Conservation (phyloP, 2,329 filamentous ascomycete species). For the Pseudofabraea citricarpa region DNA sequence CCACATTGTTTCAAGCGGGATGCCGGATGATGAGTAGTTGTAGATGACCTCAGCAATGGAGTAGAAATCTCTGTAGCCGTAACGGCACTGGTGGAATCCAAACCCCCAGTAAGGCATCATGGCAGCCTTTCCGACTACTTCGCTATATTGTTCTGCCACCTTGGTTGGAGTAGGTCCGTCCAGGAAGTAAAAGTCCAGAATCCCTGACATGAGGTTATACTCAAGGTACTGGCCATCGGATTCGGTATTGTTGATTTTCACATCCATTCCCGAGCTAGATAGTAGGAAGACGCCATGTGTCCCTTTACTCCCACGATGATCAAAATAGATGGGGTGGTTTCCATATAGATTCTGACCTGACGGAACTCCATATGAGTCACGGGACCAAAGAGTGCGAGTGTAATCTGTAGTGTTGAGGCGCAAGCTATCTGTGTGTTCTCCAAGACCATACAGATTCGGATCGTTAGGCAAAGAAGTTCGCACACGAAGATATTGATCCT, state of each 20-base stretch:
- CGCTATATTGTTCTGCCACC: constrained; percentile 54
- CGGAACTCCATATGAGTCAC: constrained; percentile 53
- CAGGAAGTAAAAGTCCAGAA: constrained; percentile 68
- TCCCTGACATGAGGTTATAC: constrained; percentile 74
- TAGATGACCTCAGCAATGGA: constrained; percentile 62
- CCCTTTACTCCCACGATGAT: constrained; percentile 51
- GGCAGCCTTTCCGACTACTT: constrained; percentile 49
- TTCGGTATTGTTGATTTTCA: constrained; percentile 63
- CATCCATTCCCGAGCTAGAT: constrained; percentile 73
- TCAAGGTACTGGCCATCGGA: constrained; percentile 60
- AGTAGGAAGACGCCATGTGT: constrained; percentile 64
- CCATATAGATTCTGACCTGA: constrained; percentile 56
- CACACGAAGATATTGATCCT: constrained; percentile 59
- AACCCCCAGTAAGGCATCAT: constrained; percentile 64
- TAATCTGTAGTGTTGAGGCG: constrained; percentile 54
- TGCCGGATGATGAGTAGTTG: constrained; percentile 60
- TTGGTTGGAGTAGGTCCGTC: constrained; percentile 53
- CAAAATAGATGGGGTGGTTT: constrained; percentile 59
- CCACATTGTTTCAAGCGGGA: constrained; percentile 68
- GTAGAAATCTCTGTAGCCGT: constrained; percentile 58
- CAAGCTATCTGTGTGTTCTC: constrained; percentile 58
- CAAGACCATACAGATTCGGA: constrained; percentile 60
- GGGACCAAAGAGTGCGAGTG: constrained; percentile 56
- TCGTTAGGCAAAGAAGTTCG: constrained; percentile 52
- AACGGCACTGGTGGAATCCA: constrained; percentile 59